Conservation (phyloP, 345 rosid species). For the Pistacia vera region DNA sequence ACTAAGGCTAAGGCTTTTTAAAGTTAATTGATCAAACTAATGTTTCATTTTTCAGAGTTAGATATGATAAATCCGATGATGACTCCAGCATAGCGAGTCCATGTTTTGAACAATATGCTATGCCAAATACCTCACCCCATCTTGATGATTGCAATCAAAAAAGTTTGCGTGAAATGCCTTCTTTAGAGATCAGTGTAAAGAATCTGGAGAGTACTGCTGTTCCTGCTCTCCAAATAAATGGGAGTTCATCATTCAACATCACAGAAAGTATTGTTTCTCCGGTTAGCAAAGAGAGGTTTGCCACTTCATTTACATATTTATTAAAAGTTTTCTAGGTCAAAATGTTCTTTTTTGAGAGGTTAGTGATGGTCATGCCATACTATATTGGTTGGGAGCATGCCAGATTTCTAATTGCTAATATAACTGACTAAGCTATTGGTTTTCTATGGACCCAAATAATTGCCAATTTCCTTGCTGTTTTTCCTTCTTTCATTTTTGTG, state of each 20-base stretch:
- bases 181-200: slow-evolving; percentile 44
- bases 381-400: not conserved
- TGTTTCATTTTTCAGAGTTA: slow-evolving; percentile 35
- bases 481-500: not conserved
- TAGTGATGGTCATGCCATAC: not conserved
- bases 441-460: not conserved
- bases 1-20: slow-evolving; percentile 18
- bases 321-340: slow-evolving; percentile 4
- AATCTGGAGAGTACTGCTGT: slow-evolving; percentile 36
- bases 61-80: slow-evolving; percentile 69
- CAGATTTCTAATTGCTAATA: not conserved
- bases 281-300: slow-evolving; percentile 67
- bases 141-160: slow-evolving; percentile 42
- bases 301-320: slow-evolving; percentile 18
- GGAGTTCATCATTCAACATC: slow-evolving; percentile 36
- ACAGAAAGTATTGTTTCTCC: slow-evolving; percentile 37
- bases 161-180: slow-evolving; percentile 39
- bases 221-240: slow-evolving; percentile 42
- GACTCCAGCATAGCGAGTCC: slow-evolving; percentile 65
- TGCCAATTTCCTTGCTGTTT: not conserved
- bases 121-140: slow-evolving; percentile 39
- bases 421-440: not conserved
- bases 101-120: slow-evolving; percentile 34
- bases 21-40: slow-evolving; percentile 14
- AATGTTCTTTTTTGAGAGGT: slow-evolving; percentile 1